A percentile compares a stretch with the other conserved stretches of the same genome.
Conservation (phyloP, 2,329 filamentous ascomycete species). For the Botrytis fabae region DNA sequence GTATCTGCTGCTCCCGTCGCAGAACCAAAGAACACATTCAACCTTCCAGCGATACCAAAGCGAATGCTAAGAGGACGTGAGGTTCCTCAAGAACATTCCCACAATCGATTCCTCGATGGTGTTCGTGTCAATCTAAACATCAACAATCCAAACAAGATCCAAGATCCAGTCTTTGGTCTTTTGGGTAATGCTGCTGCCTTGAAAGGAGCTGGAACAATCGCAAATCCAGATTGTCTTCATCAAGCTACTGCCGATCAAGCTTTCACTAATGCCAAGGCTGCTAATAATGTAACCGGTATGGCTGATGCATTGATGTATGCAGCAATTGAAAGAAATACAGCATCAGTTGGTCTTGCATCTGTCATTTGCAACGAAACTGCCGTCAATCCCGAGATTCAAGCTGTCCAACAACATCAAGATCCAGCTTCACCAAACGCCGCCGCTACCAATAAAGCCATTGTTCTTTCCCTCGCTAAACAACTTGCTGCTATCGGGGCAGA, state of each 20-base stretch:
- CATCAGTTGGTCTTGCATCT: constrained; percentile 55
- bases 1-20: constrained; percentile 37
- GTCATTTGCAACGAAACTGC: constrained; percentile 58
- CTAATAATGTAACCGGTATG: constrained; percentile 53
- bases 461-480: constrained; percentile 59
- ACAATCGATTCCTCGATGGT: constrained; percentile 50
- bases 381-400: constrained; percentile 65
- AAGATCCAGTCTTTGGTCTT: constrained; percentile 52
- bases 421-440: constrained; percentile 59
- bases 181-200: constrained; percentile 54
- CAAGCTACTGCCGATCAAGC: constrained; percentile 59
- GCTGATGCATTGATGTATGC: constrained; percentile 55
- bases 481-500: constrained; percentile 62
- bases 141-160: constrained; percentile 52
- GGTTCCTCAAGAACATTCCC: constrained; percentile 59
- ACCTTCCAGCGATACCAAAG: constrained; percentile 30
- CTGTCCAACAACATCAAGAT: constrained; percentile 66
- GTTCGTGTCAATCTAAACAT: constrained; percentile 48
- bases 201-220: constrained; percentile 49
- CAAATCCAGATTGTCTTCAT: constrained; percentile 59
- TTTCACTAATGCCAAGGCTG: constrained; percentile 60
- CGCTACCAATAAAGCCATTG: constrained; percentile 60
- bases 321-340: constrained; percentile 61
- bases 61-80: constrained; percentile 46
- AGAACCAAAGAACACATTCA: constrained; percentile 33